Conservation (phyloP, 129 eudicot genomes). For the Lonicera japonica region DNA sequence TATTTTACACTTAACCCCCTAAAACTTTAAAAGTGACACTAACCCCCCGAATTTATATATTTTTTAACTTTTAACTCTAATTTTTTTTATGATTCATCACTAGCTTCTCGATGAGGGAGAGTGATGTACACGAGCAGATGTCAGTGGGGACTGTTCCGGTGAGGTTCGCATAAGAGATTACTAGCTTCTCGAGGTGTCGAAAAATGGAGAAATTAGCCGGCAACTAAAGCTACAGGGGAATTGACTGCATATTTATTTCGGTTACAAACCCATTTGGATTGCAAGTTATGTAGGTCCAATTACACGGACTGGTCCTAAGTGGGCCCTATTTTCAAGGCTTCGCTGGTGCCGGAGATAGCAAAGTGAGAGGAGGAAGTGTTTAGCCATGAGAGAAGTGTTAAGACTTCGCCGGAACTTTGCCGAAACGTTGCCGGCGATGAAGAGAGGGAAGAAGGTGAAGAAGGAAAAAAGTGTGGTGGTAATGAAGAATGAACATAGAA, state of each 20-base stretch:
- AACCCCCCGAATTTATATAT: no score
- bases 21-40: no score
- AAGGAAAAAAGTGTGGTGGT: slow-evolving; percentile 2
- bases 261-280: slow-evolving; percentile 28
- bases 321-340: slow-evolving; percentile 42
- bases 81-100: no score
- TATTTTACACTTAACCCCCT: no score
- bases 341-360: no score
- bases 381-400: slow-evolving; percentile 33
- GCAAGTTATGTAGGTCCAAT: slow-evolving; percentile 55
- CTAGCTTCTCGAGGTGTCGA: slow-evolving; percentile 26
- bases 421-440: slow-evolving; percentile 16
- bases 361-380: slow-evolving; percentile 20
- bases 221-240: slow-evolving; percentile 37
- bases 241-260: slow-evolving; percentile 43
- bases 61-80: no score
- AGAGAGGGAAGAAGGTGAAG: slow-evolving; percentile 13
- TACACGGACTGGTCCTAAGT: slow-evolving; percentile 44
- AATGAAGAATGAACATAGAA: slow-evolving; percentile 3
- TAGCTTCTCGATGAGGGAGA: slow-evolving; percentile 41
- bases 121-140: slow-evolving; percentile 23
- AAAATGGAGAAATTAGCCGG: slow-evolving; percentile 47
- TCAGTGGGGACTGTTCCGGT: slow-evolving; percentile 53
- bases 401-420: slow-evolving; percentile 33
- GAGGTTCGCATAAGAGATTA: slow-evolving; percentile 50